A percentile compares a stretch with the other conserved stretches of the same genome.
These are phyloP conservation scores for Polyplosphaeria fusca DNA, from an alignment of 495 filamentous ascomycete species.

Conservation along the genomic window DNA sequence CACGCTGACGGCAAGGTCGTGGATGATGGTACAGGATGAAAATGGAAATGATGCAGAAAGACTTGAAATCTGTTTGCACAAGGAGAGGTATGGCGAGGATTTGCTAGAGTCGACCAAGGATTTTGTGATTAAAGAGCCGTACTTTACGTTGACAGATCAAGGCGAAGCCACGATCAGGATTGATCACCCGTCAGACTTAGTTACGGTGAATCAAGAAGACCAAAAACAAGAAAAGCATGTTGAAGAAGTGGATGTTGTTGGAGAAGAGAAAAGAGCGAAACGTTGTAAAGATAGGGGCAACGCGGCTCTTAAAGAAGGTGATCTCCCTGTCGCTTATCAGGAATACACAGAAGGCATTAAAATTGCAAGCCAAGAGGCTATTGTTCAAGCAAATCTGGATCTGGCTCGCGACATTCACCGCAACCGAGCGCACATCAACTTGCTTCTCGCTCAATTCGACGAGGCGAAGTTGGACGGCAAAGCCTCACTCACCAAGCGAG, in stretches of 20 bases:
- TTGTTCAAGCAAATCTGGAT: slow-evolving; percentile 6
- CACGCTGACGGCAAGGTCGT: slow-evolving; percentile 18
- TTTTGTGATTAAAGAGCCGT: slow-evolving; percentile 33
- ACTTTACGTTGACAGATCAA: slow-evolving; percentile 20
- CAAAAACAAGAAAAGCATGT: not conserved
- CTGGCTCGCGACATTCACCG: slow-evolving; percentile 23
- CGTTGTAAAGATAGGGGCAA: slow-evolving; percentile 42
- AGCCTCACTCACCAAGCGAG: slow-evolving; percentile 32
- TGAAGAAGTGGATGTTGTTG: slow-evolving; percentile 18
- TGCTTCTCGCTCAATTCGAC: slow-evolving; percentile 37
- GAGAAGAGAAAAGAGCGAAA: slow-evolving; percentile 31
- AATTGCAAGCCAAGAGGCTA: not conserved
- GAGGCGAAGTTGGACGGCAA: slow-evolving; percentile 40
- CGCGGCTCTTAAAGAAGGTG: slow-evolving; percentile 34
- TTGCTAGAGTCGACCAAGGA: slow-evolving; percentile 9
- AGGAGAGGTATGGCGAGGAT: slow-evolving; percentile 23
- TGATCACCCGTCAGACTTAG: slow-evolving; percentile 32
- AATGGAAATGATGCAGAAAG: slow-evolving; percentile 13
- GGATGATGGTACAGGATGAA: slow-evolving; percentile 24
- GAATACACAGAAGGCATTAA: slow-evolving; percentile 40
- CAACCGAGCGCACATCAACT: slow-evolving; percentile 33
- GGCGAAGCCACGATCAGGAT: slow-evolving; percentile 19
- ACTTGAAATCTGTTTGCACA: slow-evolving; percentile 34
- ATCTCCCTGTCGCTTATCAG: slow-evolving; percentile 34
- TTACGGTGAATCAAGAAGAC: slow-evolving; percentile 9